These are phyloP conservation scores for Hyparrhenia diplandra DNA, from an alignment of 176 grass and related monocot genomes.

Conservation along the genomic window DNA sequence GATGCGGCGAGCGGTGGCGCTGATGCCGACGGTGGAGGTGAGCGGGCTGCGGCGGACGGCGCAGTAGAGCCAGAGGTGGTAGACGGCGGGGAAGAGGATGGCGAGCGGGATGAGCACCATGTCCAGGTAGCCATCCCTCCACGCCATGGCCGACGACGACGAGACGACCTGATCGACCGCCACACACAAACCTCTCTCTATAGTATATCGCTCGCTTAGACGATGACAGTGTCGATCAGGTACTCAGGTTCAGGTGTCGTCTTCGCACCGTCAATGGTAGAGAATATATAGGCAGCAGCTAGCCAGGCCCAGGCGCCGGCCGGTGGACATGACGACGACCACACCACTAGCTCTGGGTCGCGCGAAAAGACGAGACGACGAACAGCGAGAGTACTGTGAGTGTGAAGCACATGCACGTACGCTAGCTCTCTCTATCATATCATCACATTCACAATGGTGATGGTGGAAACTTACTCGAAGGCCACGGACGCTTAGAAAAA, in stretches of 20 bases:
- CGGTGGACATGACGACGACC: neutral
- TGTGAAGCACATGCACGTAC: constrained; percentile 21
- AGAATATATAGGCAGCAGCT: too few species aligned
- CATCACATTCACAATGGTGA: constrained; percentile 17
- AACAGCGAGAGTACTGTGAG: neutral
- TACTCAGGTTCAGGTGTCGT: too few species aligned
- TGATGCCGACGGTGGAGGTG: constrained; percentile 66
- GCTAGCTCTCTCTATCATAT: neutral
- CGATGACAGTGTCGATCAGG: too few species aligned
- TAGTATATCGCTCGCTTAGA: too few species aligned
- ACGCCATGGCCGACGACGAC: constrained; percentile 24
- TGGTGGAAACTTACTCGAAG: constrained; percentile 34
- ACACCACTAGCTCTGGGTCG: neutral
- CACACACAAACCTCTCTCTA: neutral
- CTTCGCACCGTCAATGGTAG: too few species aligned
- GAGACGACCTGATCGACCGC: too few species aligned
- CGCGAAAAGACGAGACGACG: neutral
- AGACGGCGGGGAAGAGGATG: constrained; percentile 45
- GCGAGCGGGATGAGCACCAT: constrained; percentile 60
- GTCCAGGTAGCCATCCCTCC: constrained; percentile 66
- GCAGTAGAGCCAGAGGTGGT: constrained; percentile 74
- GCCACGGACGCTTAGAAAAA: constrained; percentile 11
- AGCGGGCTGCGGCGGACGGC: constrained; percentile 46
- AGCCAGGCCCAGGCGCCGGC: too few species aligned
- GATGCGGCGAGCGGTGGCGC: constrained; percentile 53